These are phyloP conservation scores for Mycena capillaripes DNA, from an alignment of 768 basidiomycete genomes.

Conservation along the genomic window DNA sequence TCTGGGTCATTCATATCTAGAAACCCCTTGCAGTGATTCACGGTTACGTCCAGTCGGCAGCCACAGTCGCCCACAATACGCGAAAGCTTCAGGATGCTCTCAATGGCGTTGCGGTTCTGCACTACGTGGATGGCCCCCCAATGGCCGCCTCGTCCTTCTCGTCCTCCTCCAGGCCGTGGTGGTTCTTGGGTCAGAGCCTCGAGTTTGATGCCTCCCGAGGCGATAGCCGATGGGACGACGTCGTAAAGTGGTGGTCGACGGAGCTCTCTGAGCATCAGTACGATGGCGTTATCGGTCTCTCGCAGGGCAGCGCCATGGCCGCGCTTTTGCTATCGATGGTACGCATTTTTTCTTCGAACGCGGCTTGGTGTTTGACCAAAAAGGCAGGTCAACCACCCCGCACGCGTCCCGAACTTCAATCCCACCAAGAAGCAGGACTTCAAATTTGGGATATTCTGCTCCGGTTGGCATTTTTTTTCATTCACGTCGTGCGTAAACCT, in stretches of 20 bases:
- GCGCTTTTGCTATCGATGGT: constrained; percentile 41
- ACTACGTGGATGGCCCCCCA: constrained; percentile 38
- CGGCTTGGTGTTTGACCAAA: not conserved
- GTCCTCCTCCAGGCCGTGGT: constrained; percentile 34
- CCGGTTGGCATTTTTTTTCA: constrained; percentile 25
- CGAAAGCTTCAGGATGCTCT: constrained; percentile 33
- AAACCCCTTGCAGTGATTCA: constrained; percentile 30
- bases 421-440: constrained; percentile 32
- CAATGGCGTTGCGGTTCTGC: constrained; percentile 35
- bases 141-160: constrained; percentile 1
- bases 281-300: constrained; percentile 41
- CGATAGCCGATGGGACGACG: constrained; percentile 27
- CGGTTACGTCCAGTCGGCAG: constrained; percentile 39
- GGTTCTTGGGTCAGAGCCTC: constrained; percentile 30
- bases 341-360: not conserved
- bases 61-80: constrained; percentile 36
- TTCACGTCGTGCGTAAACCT: not conserved
- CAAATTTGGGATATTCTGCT: constrained; percentile 42
- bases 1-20: not conserved
- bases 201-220: constrained; percentile 22
- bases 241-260: constrained; percentile 39
- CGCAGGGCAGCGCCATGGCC: constrained; percentile 42
- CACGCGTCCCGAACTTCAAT: constrained; percentile 36
- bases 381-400: constrained; percentile 38
- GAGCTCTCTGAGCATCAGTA: constrained; percentile 39